These are phyloP conservation scores for Lichtheimia hyalospora DNA, from an alignment of 371 early-diverging fungal species.

Conservation along the genomic window DNA sequence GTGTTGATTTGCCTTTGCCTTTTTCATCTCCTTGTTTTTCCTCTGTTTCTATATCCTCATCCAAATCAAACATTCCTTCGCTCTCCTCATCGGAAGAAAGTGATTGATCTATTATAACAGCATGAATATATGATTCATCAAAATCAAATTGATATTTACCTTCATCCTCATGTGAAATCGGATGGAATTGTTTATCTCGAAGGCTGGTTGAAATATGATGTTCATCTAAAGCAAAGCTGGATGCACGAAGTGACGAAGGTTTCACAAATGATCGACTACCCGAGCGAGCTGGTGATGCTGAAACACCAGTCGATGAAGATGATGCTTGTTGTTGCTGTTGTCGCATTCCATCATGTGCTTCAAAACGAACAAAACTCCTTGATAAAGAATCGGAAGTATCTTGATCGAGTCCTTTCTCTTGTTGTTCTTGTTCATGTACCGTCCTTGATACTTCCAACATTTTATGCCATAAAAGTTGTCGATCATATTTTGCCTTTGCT, in stretches of 20 bases:
- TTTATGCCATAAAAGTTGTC: conserved; percentile 29
- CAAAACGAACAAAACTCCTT: conserved; percentile 4
- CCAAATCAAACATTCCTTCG: conserved; percentile 43
- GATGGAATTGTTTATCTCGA: conserved; percentile 4
- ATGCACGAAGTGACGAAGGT: conserved; percentile 11
- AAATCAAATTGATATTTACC: background rate
- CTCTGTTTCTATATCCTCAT: conserved; percentile 40
- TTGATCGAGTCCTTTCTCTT: background rate
- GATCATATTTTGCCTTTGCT: conserved; percentile 26
- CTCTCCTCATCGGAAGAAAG: conserved; percentile 10
- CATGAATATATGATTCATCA: background rate
- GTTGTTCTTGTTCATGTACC: conserved; percentile 13
- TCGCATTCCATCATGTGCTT: background rate
- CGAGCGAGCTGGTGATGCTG: too few species aligned
- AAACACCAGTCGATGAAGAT: background rate
- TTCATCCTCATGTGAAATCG: background rate
- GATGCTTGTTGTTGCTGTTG: background rate
- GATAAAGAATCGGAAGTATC: background rate
- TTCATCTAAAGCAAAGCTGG: conserved; percentile 37
- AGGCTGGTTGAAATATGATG: conserved; percentile 15
- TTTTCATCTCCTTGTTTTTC: conserved; percentile 6
- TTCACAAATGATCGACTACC: background rate
- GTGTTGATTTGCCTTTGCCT: background rate
- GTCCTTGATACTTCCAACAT: conserved; percentile 26
- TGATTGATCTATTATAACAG: too few species aligned